phyloP scores from a whole-genome alignment of 176 grass and related monocot species.

The Oryza punctata region DNA sequence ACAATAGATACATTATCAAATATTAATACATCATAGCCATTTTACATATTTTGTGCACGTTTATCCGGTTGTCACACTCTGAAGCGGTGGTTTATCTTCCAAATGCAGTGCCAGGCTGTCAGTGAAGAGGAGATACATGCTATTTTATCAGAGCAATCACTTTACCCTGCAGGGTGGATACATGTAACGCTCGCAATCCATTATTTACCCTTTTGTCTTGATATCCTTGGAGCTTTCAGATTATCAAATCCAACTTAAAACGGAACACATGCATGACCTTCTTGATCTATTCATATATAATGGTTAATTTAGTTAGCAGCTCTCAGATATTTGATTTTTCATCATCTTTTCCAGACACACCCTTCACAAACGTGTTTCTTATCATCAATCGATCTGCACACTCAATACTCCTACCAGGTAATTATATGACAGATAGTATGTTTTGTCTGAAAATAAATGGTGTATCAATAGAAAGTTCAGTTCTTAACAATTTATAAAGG shows the following conservation, averaged over 20 bases:
- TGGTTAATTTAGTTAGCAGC: background rate
- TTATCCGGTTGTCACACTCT: background rate
- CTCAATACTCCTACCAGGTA: conserved; percentile 98
- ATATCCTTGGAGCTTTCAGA: background rate
- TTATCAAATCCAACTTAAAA: conserved; percentile 9
- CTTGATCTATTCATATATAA: background rate
- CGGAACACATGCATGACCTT: background rate
- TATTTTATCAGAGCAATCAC: conserved; percentile 78
- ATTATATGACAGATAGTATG: background rate
- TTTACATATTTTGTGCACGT: background rate
- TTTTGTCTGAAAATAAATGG: conserved; percentile 19
- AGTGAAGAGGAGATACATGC: conserved; percentile 96
- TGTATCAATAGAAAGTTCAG: background rate
- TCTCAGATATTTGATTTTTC: conserved; percentile 5
- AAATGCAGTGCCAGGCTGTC: conserved; percentile 81
- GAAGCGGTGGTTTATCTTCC: background rate
- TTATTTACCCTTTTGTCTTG: background rate
- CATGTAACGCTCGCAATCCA: conserved; percentile 58
- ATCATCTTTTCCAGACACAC: conserved; percentile 69
- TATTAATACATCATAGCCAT: background rate
- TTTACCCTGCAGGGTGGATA: conserved; percentile 95
- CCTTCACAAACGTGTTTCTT: conserved; percentile 98
- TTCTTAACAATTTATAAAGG: background rate
- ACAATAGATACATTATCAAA: background rate
- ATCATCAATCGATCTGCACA: conserved; percentile 95